A percentile compares a stretch with the other conserved stretches of the same genome.
phyloP scores from a whole-genome alignment of 2,329 filamentous ascomycete species.

The Chrysoporthe cubensis region DNA sequence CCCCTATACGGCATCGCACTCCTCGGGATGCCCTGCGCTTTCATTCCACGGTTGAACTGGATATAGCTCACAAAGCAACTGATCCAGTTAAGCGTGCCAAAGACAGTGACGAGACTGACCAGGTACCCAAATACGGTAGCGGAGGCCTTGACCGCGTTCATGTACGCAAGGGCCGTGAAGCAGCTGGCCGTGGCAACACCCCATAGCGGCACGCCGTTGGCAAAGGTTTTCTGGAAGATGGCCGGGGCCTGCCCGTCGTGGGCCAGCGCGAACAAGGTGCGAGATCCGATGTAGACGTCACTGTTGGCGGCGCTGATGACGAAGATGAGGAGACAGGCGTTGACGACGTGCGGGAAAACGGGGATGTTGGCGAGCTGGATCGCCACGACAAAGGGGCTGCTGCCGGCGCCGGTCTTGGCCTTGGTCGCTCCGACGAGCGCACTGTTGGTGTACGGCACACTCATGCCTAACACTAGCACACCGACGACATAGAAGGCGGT shows the following conservation, averaged over 20 bases:
- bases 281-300: conserved; percentile 48
- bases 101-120: conserved; percentile 48
- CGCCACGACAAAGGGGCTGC: conserved; percentile 15
- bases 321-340: conserved; percentile 61
- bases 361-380: conserved; percentile 53
- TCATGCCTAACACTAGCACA: conserved; percentile 68
- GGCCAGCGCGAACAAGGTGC: no score
- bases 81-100: conserved; percentile 50
- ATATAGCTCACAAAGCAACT: conserved; percentile 46
- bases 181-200: no score
- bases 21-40: neutral
- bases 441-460: conserved; percentile 59
- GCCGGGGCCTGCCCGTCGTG: no score
- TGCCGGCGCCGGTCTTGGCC: neutral
- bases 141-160: conserved; percentile 39
- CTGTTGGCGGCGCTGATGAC: conserved; percentile 65
- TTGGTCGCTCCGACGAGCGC: neutral
- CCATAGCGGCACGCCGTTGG: no score
- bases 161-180: no score
- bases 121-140: conserved; percentile 47
- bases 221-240: no score
- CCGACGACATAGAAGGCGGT: conserved; percentile 70
- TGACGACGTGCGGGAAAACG: conserved; percentile 61
- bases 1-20: no score
- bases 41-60: conserved; percentile 40